These are phyloP conservation scores for Physaria fendleri DNA, from an alignment of 345 rosid species.

Conservation along the genomic window DNA sequence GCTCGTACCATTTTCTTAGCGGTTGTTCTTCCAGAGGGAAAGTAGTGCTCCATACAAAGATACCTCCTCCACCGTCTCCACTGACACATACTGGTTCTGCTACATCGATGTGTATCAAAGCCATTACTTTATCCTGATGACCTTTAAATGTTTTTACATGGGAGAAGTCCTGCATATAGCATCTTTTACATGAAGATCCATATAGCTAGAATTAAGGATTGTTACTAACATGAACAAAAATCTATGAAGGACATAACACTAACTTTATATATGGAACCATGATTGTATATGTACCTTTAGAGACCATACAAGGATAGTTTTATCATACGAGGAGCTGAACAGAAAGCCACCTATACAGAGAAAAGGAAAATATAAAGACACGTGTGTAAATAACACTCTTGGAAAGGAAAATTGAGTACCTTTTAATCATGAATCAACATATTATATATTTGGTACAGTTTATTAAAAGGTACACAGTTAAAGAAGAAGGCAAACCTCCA, in stretches of 20 bases:
- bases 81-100: conserved; percentile 62
- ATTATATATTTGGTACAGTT: background rate
- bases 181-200: conserved; percentile 7
- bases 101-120: conserved; percentile 59
- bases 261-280: background rate
- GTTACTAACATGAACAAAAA: background rate
- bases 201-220: background rate
- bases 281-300: conserved; percentile 49
- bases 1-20: conserved; percentile 70
- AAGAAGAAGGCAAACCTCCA: conserved; percentile 53
- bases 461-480: background rate
- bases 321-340: conserved; percentile 84
- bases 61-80: conserved; percentile 85
- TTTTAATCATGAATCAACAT: background rate
- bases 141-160: conserved; percentile 73
- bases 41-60: conserved; percentile 62
- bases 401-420: background rate
- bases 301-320: conserved; percentile 75
- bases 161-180: conserved; percentile 64
- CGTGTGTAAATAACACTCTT: background rate
- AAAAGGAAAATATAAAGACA: conserved; percentile 13
- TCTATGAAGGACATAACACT: background rate
- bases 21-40: conserved; percentile 57
- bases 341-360: conserved; percentile 63
- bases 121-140: conserved; percentile 80